Evolutionary conservation across 495 filamentous ascomycete species (phyloP).

Genomic region (Aspergillus affinis): DNA sequence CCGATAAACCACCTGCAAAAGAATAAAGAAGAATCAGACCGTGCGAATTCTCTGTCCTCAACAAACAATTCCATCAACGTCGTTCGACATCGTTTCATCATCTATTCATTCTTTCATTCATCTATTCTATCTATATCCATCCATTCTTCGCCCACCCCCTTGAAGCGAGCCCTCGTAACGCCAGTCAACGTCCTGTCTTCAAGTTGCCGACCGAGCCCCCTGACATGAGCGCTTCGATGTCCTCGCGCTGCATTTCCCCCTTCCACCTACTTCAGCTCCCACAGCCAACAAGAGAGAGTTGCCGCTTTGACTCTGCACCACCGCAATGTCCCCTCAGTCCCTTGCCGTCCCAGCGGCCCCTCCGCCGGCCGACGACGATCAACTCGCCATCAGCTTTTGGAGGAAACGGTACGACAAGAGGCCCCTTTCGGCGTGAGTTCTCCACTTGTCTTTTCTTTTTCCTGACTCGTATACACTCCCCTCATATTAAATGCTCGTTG

Average conservation of each 20-base stretch:
- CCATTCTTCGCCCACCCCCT: not conserved
- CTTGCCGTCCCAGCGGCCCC: constrained; percentile 13
- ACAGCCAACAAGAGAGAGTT: constrained; percentile 6
- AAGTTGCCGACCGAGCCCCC: constrained; percentile 11
- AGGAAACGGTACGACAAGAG: constrained; percentile 25
- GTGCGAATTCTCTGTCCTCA: not conserved
- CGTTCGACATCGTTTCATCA: not conserved
- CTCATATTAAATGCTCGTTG: not conserved
- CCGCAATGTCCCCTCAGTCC: constrained; percentile 19
- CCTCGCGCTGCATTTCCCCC: constrained; percentile 16
- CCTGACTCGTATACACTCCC: not conserved
- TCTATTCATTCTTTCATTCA: not conserved
- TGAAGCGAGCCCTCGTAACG: constrained; percentile 2
- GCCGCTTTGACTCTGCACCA: constrained; percentile 11
- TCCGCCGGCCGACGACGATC: constrained; percentile 17
- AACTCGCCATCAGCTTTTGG: constrained; percentile 17
- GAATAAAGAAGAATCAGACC: not conserved
- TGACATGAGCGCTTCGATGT: constrained; percentile 26
- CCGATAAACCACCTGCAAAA: not conserved
- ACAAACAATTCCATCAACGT: not conserved
- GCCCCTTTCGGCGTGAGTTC: constrained; percentile 23
- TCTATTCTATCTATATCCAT: not conserved
- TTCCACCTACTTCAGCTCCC: constrained; percentile 4
- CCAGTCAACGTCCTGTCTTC: not conserved
- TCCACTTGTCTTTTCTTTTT: constrained; percentile 1